phyloP scores from a whole-genome alignment of 2,329 filamentous ascomycete genomes.

The Talaromyces sp. region DNA sequence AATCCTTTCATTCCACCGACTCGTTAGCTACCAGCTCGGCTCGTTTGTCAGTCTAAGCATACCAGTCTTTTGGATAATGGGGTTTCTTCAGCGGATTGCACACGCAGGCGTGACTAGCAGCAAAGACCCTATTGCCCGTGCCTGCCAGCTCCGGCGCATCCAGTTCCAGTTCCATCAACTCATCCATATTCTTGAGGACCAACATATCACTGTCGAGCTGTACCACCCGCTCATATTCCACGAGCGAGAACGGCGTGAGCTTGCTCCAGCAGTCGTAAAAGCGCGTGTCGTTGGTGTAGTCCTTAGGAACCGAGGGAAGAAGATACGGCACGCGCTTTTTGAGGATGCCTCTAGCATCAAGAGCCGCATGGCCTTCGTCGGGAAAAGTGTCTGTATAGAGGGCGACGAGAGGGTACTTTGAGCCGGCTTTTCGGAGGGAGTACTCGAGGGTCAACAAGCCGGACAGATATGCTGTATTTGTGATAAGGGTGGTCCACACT shows the following conservation, averaged over 20 bases:
- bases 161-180: conserved; percentile 78
- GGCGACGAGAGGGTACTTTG: conserved; percentile 73
- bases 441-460: conserved; percentile 78
- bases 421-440: conserved; percentile 62
- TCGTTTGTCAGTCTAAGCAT: conserved; percentile 21
- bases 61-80: conserved; percentile 76
- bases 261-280: conserved; percentile 93
- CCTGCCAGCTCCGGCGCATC: conserved; percentile 54
- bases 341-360: conserved; percentile 65
- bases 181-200: conserved; percentile 79
- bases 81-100: conserved; percentile 76
- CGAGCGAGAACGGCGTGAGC: conserved; percentile 71
- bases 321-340: conserved; percentile 69
- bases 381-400: conserved; percentile 80
- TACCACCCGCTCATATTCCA: conserved; percentile 73
- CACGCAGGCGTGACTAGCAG: conserved; percentile 77
- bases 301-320: conserved; percentile 60
- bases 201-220: conserved; percentile 89
- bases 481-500: conserved; percentile 89
- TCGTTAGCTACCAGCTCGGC: background rate
- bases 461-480: conserved; percentile 74
- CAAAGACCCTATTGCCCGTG: conserved; percentile 66
- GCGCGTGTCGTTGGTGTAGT: conserved; percentile 72
- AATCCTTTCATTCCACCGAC: conserved; percentile 32
- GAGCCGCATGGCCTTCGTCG: conserved; percentile 61